phyloP scores from a whole-genome alignment of 495 filamentous ascomycete genomes.

The Hypomontagnella monticulosa region DNA sequence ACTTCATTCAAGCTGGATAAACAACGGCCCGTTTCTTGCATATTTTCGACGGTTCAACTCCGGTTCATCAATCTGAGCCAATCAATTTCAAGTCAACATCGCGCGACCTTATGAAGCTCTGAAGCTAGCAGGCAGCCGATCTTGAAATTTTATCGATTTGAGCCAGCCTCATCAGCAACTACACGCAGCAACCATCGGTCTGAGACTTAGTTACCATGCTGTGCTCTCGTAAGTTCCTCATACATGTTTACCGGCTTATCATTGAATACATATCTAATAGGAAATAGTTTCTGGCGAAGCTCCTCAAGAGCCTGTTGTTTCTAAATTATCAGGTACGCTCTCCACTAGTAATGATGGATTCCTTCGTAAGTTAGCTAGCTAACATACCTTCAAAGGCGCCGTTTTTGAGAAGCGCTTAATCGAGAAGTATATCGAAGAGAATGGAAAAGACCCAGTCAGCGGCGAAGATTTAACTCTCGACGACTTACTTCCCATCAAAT shows the following conservation, averaged over 20 bases:
- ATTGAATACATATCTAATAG: slow-evolving; percentile 16
- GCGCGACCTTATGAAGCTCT: slow-evolving; percentile 26
- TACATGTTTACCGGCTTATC: neutral
- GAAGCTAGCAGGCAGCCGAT: slow-evolving; percentile 16
- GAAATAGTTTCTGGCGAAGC: slow-evolving; percentile 91
- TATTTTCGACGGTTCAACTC: slow-evolving; percentile 7
- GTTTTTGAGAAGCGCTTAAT: slow-evolving; percentile 95
- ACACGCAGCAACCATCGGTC: slow-evolving; percentile 7
- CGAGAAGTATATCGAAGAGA: slow-evolving; percentile 92
- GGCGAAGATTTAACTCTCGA: slow-evolving; percentile 86
- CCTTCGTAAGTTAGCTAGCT: slow-evolving; percentile 29
- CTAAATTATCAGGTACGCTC: slow-evolving; percentile 84
- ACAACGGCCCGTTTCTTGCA: neutral
- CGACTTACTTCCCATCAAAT: slow-evolving; percentile 88
- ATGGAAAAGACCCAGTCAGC: slow-evolving; percentile 93
- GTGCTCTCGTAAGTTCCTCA: slow-evolving; percentile 41
- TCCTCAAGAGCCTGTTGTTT: slow-evolving; percentile 93
- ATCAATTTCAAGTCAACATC: slow-evolving; percentile 36
- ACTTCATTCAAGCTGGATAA: neutral
- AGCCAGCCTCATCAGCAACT: slow-evolving; percentile 23
- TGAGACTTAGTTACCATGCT: slow-evolving; percentile 34
- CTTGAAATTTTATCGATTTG: slow-evolving; percentile 27
- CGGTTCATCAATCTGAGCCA: slow-evolving; percentile 10
- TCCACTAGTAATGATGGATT: slow-evolving; percentile 1
- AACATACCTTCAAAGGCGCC: slow-evolving; percentile 64